Evolutionary conservation across 1,139 yeast species (phyloP), one percentile per base, ranked within the genome.

Genomic region (Pichia sp.): DNA sequence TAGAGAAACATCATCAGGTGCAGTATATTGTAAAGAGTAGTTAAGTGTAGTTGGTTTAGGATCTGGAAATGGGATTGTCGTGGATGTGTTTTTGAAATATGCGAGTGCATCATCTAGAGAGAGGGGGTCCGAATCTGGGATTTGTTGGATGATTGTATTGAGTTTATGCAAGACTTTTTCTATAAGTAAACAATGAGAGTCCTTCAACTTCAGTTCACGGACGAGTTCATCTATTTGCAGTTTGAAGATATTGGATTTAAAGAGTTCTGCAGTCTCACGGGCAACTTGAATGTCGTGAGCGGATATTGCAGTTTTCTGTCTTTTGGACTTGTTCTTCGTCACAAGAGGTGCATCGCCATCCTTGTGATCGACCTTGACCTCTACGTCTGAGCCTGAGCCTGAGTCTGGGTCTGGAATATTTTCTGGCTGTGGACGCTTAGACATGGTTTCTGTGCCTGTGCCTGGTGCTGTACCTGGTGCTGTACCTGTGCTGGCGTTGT

Each of bases 221-320:
- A 91, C 64, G 29, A 91, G 66, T 55, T 88, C 97, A 58, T 88
- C 98, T 38, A 88, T 87, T 62, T 91, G 95, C 40, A 91, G 64
- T 59, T 91, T 91, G 74, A 91, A 88, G 40, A 91, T 86, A 59
- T 88, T 88, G 12, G 96, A 86, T 54, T 87, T 86, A 73, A 88
- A 91, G 34, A 88, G 64, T 55, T 87, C 96, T 0, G 95, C 93
- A 0, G 97, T 84, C 56, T 88, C 96, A 50, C 95, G 69, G 0
- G 96, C 96, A 3, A 83, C 70, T 53, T 88, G 96, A 32, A 88
- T 77, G 41, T 91, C 96, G 50, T 85, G 91, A 1, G 95, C 85
- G 1, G 86, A 68, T 4, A 42, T 29, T 30, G 41, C 50, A 43
- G 33, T 44, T 48, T 14, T 46, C n/a, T n/a, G n/a, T n/a, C n/a